Base-by-base conservation (phyloP, 2,329 filamentous ascomycete genomes). In the Phialophora verrucosa region DNA sequence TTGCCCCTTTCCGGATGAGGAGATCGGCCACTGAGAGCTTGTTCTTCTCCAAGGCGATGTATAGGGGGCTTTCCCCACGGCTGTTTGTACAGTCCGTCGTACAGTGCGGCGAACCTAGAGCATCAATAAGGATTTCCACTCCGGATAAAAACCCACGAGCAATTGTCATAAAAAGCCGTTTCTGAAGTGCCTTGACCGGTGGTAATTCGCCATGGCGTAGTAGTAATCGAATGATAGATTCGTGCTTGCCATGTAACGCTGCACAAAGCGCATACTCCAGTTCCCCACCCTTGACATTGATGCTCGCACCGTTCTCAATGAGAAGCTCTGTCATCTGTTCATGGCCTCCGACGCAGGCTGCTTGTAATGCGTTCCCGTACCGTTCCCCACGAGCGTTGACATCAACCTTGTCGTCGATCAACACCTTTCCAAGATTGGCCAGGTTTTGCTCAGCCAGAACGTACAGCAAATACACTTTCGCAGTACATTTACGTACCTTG, bases 241-340 rank as follows among this genome's bases (percentile, higher is more conserved):
- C 32, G 10, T 35, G 32, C 32, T 35, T 35, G 32, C 32, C 32
- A 35, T 35, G 32, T 35, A 35, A 12, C 32, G 32, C 32, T 35
- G 32, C 32, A 12, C 10, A 35, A 35, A 35, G 32, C 10, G 53
- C 14, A 60, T 25, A 49, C 12, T 12, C 32, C 32, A 35, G 0
- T 60, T 4, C 65, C 20, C 62, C 66, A 29, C 44, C 53, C 62
- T 50, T 12, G 53, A 63, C 58, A 62, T 65, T 65, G 4, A 62
- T 27, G 20, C 51, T 57, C 4, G 66, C 66, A 5, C 66, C 66
- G 20, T 2, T 12, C 11, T 59, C 31, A 5, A 68, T 25, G 7
- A 68, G 62, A n/a, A 68, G 35, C 25, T 62, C 42, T n/a, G 56
- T 29, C 64, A 42, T 35, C 32, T 62, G 42, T 55, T 60, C 53